phyloP scores from a whole-genome alignment of 2,329 filamentous ascomycete species.

The Diaporthe ilicicola region DNA sequence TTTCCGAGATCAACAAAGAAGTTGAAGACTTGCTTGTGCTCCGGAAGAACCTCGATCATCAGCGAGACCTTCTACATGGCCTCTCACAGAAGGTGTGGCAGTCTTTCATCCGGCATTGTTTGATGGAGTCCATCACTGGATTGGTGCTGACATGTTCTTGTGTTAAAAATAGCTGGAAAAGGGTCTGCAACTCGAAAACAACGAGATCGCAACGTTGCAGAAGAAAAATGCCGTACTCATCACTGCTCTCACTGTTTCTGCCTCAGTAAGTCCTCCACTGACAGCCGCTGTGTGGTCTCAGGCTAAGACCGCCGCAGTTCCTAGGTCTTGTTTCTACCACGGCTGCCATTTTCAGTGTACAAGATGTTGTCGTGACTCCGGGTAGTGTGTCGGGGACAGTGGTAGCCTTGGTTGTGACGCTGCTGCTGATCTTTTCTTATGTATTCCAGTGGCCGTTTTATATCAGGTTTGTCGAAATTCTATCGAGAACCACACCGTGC shows the following conservation, averaged over 20 bases:
- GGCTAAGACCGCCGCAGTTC: not conserved
- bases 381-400: not conserved
- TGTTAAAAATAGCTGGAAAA: not conserved
- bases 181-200: not conserved
- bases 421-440: not conserved
- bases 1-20: slow-evolving; percentile 5
- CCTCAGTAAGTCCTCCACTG: not conserved
- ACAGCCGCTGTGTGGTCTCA: too few relatives aligned
- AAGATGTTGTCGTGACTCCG: not conserved
- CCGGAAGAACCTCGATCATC: not conserved
- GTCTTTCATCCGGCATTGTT: not conserved
- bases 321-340: not conserved
- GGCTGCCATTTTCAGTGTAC: not conserved
- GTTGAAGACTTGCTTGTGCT: not conserved
- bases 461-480: not conserved
- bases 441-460: not conserved
- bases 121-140: not conserved
- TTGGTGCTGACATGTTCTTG: not conserved
- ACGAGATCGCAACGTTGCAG: not conserved
- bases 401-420: not conserved
- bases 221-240: not conserved
- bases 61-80: not conserved
- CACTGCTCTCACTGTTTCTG: not conserved
- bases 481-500: not conserved
- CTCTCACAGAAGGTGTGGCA: not conserved